Evolutionary conservation across 2,329 filamentous ascomycete genomes (phyloP).

Genomic region (Aspergillus tanneri): DNA sequence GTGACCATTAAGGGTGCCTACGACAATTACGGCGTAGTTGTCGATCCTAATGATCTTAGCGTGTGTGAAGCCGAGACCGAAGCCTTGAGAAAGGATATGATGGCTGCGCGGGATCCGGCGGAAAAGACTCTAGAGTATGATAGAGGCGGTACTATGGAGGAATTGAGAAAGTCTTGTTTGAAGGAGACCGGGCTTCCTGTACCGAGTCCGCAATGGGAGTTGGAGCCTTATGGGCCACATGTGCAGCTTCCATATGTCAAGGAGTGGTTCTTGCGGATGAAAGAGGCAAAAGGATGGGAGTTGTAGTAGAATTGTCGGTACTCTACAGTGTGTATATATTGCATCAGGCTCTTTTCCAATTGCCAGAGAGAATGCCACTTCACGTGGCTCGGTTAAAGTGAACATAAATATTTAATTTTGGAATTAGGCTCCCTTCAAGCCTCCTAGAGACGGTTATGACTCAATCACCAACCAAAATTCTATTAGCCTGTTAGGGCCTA

Average conservation of each 20-base stretch:
- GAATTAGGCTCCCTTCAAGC: no score
- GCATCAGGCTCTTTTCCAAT: no score
- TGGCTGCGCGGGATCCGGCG: slow-evolving; percentile 20
- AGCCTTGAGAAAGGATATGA: slow-evolving; percentile 35
- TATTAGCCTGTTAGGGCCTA: no score
- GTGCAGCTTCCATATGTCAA: slow-evolving; percentile 45
- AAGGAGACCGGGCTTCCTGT: slow-evolving; percentile 46
- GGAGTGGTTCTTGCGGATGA: slow-evolving; percentile 41
- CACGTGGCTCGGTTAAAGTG: no score
- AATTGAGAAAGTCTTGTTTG: slow-evolving; percentile 38
- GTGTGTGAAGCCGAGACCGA: slow-evolving; percentile 41
- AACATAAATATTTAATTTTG: no score
- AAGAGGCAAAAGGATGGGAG: slow-evolving; percentile 14
- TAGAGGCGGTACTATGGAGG: slow-evolving; percentile 44
- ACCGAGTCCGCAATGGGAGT: slow-evolving; percentile 47
- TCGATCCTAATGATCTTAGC: slow-evolving; percentile 36
- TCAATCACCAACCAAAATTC: no score
- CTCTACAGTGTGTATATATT: no score
- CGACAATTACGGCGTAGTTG: slow-evolving; percentile 48
- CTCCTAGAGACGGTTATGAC: no score
- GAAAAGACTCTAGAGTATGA: slow-evolving; percentile 38
- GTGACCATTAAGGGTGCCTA: slow-evolving; percentile 46
- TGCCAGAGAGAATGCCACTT: no score
- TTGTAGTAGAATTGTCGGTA: not conserved
- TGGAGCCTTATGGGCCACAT: slow-evolving; percentile 49